Evolutionary conservation across 2,329 filamentous ascomycete species (phyloP).

Genomic region (Hysterium pulicare): DNA sequence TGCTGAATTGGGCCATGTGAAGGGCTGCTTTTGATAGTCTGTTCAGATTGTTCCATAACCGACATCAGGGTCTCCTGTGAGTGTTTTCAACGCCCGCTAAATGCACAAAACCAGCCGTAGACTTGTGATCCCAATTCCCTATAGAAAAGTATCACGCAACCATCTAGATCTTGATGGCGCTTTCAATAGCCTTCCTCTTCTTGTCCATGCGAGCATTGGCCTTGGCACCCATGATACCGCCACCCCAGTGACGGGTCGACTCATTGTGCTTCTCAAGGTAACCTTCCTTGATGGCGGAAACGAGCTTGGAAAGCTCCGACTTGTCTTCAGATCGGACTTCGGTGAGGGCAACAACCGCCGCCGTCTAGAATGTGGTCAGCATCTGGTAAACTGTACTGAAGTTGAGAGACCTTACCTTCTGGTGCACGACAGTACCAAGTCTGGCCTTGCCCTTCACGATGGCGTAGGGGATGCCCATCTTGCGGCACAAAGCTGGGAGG

Average conservation of each 20-base stretch:
- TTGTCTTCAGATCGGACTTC: constrained; percentile 99
- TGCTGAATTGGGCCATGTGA: background rate
- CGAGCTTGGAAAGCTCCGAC: constrained; percentile 93
- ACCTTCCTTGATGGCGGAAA: constrained; percentile 95
- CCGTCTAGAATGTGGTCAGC: constrained; percentile 64
- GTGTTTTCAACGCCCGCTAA: constrained; percentile 29
- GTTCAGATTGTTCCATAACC: constrained; percentile 31
- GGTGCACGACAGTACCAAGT: constrained; percentile 98
- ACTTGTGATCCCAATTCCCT: constrained; percentile 32
- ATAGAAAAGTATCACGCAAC: constrained; percentile 16
- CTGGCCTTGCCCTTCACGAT: constrained; percentile 99
- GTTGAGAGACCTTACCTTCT: constrained; percentile 67
- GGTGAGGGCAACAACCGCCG: constrained; percentile 90
- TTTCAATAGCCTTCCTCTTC: constrained; percentile 91
- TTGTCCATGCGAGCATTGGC: constrained; percentile 74
- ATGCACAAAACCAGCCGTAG: constrained; percentile 42
- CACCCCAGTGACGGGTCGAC: constrained; percentile 90
- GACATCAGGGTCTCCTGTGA: constrained; percentile 2
- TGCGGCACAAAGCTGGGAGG: constrained; percentile 97
- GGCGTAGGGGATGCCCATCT: constrained; percentile 99
- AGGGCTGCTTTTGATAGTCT: constrained; percentile 8
- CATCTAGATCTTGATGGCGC: constrained; percentile 93
- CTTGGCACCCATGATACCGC: constrained; percentile 99
- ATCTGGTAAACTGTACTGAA: background rate
- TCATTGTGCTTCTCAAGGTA: constrained; percentile 96